Evolutionary conservation across 202 grass and related monocot species (phyloP), one percentile per base, ranked within the genome.

Genomic region (Sporobolus alterniflorus): DNA sequence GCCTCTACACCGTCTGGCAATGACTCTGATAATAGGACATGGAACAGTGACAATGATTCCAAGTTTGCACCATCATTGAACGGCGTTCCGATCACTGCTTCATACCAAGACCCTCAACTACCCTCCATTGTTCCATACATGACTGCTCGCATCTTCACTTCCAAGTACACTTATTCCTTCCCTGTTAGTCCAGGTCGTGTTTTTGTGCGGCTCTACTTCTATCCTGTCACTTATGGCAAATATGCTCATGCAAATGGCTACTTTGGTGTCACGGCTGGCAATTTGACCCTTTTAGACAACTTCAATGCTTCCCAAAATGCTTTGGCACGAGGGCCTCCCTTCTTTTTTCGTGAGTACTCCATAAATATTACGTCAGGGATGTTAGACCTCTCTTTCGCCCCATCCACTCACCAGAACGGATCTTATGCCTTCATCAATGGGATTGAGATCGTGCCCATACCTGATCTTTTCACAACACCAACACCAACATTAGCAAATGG

Each of bases 121-220:
- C 91, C 76, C 13, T 50, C 64, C 4, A 0, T 1, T 0, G 56
- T 73, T 3, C 89, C 92, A 11, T 97, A 64, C 67, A 55, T 74
- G 83, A 73, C 73, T 17, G 91, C 89, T 18, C 87, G 94, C 31
- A 60, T 97, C 67, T 94, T 97, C 87, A 84, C 91, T 22, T 76
- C 79, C 26, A 84, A 91, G 3, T 94, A 91, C 79, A 94, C 94
- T 17, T 97, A 94, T 56, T 81, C 83, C 65, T 91, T 94, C 46
- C 78, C 83, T 34, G 83, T 97, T 22, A 65, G 13, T 30, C 20
- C 81, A 2, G 88, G 92, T 3, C 80, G 81, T 11, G 64, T 92
- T 31, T 97, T 92, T 34, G 32, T 97, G 0, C 92, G 95, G 39
- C 92, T 97, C 52, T 85, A 97, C 79, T 97, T 97, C 33, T 97